phyloP scores from a whole-genome alignment of 2,329 filamentous ascomycete genomes.

The Colletotrichum sp. region DNA sequence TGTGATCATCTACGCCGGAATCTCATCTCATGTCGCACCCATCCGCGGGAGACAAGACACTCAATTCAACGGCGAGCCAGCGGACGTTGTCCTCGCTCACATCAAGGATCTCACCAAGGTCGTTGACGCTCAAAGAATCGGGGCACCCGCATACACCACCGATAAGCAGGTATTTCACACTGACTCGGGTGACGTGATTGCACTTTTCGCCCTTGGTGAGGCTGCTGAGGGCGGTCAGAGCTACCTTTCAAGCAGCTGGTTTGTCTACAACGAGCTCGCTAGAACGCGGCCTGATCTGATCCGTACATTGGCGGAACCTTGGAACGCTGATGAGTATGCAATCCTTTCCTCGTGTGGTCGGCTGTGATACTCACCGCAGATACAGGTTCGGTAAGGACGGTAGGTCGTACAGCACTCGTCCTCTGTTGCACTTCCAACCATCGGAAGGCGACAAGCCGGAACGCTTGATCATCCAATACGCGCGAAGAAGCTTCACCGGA shows the following conservation, averaged over 20 bases:
- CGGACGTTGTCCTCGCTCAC: constrained; percentile 61
- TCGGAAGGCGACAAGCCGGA: constrained; percentile 50
- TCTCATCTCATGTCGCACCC: constrained; percentile 62
- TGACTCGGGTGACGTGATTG: constrained; percentile 63
- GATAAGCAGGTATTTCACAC: constrained; percentile 70
- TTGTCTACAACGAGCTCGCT: constrained; percentile 68
- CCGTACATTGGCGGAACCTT: constrained; percentile 56
- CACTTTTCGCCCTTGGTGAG: constrained; percentile 60
- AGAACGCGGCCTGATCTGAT: constrained; percentile 63
- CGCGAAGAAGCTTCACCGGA: constrained; percentile 62
- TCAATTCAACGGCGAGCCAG: constrained; percentile 45
- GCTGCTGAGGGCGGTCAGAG: constrained; percentile 60
- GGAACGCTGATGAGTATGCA: constrained; percentile 46
- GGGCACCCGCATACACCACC: constrained; percentile 62
- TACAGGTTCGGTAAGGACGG: constrained; percentile 55
- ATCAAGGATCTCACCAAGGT: constrained; percentile 63
- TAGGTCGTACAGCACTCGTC: constrained; percentile 50
- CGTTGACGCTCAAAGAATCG: constrained; percentile 44
- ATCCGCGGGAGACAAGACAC: constrained; percentile 58
- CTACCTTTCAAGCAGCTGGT: constrained; percentile 61
- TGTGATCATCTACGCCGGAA: constrained; percentile 62
- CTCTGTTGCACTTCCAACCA: constrained; percentile 62
- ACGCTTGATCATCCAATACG: constrained; percentile 64
- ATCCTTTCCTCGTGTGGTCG: too few relatives aligned
- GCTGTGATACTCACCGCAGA: too few relatives aligned